Evolutionary conservation across 225 moss, liverwort and hornwort genomes (phyloP).

Genomic region (Sphagnum contortum): DNA sequence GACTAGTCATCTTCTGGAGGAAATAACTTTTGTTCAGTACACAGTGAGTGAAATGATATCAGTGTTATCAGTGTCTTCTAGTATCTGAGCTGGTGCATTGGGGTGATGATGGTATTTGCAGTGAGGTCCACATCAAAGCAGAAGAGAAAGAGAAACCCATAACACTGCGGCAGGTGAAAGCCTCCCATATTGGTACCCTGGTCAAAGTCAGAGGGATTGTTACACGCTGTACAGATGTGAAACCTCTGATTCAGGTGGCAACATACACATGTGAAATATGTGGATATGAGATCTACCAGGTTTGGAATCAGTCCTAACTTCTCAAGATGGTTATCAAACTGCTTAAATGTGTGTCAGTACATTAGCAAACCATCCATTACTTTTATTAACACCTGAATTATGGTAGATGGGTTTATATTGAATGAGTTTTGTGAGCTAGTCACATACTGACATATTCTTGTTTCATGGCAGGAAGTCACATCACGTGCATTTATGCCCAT

Average conservation of each 20-base stretch:
- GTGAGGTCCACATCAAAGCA: conserved; percentile 73
- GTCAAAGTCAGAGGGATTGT: conserved; percentile 97
- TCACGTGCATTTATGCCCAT: conserved; percentile 90
- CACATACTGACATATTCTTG: too few relatives aligned
- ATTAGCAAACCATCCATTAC: too few relatives aligned
- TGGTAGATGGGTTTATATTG: too few relatives aligned
- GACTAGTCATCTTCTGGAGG: neutral
- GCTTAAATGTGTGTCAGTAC: too few relatives aligned
- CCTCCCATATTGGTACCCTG: conserved; percentile 78
- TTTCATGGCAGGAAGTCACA: conserved; percentile 64
- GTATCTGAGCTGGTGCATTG: neutral
- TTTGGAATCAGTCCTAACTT: conserved; percentile 6
- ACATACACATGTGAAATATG: conserved; percentile 94
- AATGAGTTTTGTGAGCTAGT: too few relatives aligned
- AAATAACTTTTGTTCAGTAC: neutral
- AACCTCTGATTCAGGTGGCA: conserved; percentile 94
- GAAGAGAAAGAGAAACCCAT: conserved; percentile 45
- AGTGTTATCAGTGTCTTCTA: neutral
- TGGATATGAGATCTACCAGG: conserved; percentile 97
- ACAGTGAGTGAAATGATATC: too few relatives aligned
- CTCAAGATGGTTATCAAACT: too few relatives aligned
- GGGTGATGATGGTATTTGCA: conserved; percentile 9
- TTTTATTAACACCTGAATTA: too few relatives aligned
- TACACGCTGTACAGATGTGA: conserved; percentile 94
- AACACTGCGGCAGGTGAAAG: conserved; percentile 77